These are phyloP conservation scores for Abrus pulchellus DNA, from an alignment of 306 rosid species.

Conservation along the genomic window DNA sequence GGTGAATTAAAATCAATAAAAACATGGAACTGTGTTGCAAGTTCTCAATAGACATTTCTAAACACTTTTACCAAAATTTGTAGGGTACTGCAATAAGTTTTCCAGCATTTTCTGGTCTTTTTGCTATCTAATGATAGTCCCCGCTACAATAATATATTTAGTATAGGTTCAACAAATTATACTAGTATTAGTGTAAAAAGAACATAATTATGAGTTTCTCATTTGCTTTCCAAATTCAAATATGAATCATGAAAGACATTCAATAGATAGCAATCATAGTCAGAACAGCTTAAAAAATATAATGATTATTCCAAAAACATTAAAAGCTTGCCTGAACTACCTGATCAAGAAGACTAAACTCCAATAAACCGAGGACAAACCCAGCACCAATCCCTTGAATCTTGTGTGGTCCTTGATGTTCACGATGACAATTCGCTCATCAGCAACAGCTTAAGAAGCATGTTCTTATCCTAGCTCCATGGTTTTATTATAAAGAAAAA, in stretches of 20 bases:
- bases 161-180: neutral
- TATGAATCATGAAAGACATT: neutral
- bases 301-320: constrained; percentile 14
- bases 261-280: neutral
- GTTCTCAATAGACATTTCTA: constrained; percentile 3
- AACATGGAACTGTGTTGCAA: neutral
- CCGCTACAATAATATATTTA: constrained; percentile 55
- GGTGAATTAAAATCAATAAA: neutral
- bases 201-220: neutral
- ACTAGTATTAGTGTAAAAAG: neutral
- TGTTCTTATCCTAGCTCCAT: neutral
- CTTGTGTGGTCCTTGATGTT: constrained; percentile 71
- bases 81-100: constrained; percentile 73
- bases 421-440: constrained; percentile 10
- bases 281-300: neutral
- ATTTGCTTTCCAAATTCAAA: neutral
- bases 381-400: constrained; percentile 84
- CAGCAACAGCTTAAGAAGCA: constrained; percentile 27
- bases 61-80: neutral
- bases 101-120: constrained; percentile 75
- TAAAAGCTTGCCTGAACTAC: constrained; percentile 63
- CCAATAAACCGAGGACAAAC: constrained; percentile 77
- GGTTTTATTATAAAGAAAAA: constrained; percentile 1
- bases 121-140: constrained; percentile 80
- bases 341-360: constrained; percentile 63